Conservation (phyloP, 306 rosid genomes). For the Pyrus communis region DNA sequence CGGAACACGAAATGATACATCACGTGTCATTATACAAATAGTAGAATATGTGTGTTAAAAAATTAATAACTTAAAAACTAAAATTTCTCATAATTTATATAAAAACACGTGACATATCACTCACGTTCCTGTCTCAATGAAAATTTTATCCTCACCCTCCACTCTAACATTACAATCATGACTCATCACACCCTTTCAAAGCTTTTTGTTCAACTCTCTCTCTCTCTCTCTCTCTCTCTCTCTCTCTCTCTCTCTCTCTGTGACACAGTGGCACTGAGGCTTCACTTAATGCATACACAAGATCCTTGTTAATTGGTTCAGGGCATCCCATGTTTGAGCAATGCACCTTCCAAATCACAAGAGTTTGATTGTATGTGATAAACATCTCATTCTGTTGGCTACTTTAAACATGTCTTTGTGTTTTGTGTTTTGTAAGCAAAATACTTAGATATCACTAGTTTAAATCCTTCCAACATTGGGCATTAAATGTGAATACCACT, state of each 20-base stretch:
- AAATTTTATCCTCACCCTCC: neutral
- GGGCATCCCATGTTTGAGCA: constrained; percentile 17
- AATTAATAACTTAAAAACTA: too few species aligned
- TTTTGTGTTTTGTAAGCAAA: neutral
- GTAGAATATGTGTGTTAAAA: too few species aligned
- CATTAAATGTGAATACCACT: neutral
- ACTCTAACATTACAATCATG: neutral
- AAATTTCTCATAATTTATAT: too few species aligned
- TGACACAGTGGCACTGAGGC: too few species aligned
- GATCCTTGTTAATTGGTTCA: constrained; percentile 7
- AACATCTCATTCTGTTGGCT: neutral
- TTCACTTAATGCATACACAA: neutral
- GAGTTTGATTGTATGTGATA: constrained; percentile 4
- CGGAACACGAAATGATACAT: too few species aligned
- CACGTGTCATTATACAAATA: too few species aligned
- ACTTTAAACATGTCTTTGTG: neutral
- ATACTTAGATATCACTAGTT: neutral
- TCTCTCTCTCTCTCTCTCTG: neutral
- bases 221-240: neutral
- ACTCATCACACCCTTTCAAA: neutral
- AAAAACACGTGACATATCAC: too few species aligned
- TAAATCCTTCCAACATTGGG: neutral
- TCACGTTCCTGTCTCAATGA: rapidly evolving
- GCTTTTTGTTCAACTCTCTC: neutral
- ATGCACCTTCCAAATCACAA: constrained; percentile 7